A percentile compares a stretch with the other conserved stretches of the same genome.
phyloP scores from a whole-genome alignment of 352 stramenopile species.

The Pythium sukuiense region DNA sequence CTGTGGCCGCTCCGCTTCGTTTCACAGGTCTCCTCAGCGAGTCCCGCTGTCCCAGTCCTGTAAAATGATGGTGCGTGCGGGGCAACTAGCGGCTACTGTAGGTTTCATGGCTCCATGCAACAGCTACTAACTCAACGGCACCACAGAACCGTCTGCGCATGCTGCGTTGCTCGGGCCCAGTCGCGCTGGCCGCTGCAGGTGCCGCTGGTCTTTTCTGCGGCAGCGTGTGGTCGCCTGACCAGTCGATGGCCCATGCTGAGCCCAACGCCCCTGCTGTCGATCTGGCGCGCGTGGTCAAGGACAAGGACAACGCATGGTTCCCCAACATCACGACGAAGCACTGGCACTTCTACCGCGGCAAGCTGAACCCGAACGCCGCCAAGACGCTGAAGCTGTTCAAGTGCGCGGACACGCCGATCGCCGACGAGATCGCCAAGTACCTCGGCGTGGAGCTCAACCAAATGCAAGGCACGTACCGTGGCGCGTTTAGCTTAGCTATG shows the following conservation, averaged over 20 bases:
- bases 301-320: slow-evolving; percentile 50
- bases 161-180: slow-evolving; percentile 13
- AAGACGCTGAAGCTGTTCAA: slow-evolving; percentile 91
- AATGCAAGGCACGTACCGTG: slow-evolving; percentile 57
- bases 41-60: not conserved
- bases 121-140: not conserved
- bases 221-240: slow-evolving; percentile 17
- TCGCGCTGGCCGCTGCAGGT: slow-evolving; percentile 39
- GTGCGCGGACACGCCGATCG: slow-evolving; percentile 83
- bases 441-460: slow-evolving; percentile 78
- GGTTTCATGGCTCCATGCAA: not conserved
- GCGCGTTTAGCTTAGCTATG: too few relatives aligned
- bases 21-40: not conserved
- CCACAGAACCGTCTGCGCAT: slow-evolving; percentile 26
- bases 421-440: slow-evolving; percentile 82
- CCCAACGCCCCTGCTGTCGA: slow-evolving; percentile 1
- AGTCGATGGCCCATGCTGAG: slow-evolving; percentile 12
- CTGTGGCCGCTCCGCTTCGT: not conserved
- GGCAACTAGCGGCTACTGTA: slow-evolving; percentile 18
- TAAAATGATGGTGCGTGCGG: slow-evolving; percentile 6
- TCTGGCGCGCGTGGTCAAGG: slow-evolving; percentile 20
- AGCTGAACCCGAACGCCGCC: slow-evolving; percentile 77
- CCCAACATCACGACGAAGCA: slow-evolving; percentile 85
- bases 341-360: slow-evolving; percentile 89
- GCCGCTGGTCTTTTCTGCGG: slow-evolving; percentile 37